Evolutionary conservation across 345 rosid genomes (phyloP).

Genomic region (Aquilaria malaccensis): DNA sequence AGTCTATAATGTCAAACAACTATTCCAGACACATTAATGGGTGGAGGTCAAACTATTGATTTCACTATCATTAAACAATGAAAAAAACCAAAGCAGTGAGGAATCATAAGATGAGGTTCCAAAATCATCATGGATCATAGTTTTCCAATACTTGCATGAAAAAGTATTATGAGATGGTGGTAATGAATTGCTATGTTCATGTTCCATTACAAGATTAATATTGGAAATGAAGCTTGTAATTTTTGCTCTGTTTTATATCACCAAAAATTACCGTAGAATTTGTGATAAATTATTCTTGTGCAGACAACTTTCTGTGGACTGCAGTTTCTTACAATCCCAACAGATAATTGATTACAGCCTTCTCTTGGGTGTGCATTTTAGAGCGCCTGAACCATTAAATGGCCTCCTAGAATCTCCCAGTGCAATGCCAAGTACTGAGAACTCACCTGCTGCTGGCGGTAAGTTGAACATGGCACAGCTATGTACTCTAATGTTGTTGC

Average conservation of each 20-base stretch:
- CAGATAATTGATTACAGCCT: conserved; percentile 77
- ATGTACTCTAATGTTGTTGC: too few species aligned
- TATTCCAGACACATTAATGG: too few species aligned
- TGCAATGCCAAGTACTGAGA: conserved; percentile 31
- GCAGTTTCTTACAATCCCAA: conserved; percentile 67
- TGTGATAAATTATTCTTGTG: conserved; percentile 2
- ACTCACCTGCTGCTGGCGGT: conserved; percentile 38
- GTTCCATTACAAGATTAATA: too few species aligned
- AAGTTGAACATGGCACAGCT: conserved; percentile 14
- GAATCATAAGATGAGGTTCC: too few species aligned
- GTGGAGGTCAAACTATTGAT: too few species aligned
- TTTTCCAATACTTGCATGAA: not conserved
- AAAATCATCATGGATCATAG: too few species aligned
- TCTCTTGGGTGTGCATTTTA: conserved; percentile 67
- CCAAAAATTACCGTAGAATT: not conserved
- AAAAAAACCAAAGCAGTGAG: too few species aligned
- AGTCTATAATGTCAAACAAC: too few species aligned
- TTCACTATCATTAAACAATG: too few species aligned
- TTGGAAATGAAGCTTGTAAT: not conserved
- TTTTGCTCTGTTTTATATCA: not conserved
- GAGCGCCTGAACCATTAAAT: conserved; percentile 70
- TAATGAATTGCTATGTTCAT: too few species aligned
- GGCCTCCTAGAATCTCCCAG: conserved; percentile 43
- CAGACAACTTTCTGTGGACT: conserved; percentile 67
- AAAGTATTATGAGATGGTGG: not conserved